Conservation (phyloP, 116 monocot species). For the Dioscorea cayenensis region DNA sequence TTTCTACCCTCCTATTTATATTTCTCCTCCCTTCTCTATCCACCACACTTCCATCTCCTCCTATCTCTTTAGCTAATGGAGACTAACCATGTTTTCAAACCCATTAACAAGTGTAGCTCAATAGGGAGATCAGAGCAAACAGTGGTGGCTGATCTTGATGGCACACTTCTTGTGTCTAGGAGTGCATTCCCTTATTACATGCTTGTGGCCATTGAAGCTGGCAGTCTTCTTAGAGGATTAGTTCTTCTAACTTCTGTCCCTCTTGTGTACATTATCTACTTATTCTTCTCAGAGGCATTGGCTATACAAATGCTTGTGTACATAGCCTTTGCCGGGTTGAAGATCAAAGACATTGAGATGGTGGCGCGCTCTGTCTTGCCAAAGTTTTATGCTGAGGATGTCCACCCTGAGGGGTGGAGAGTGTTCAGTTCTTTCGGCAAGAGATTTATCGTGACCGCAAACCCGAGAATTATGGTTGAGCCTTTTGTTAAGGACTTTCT, state of each 20-base stretch:
- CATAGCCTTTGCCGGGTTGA: constrained; percentile 54
- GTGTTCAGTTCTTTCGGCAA: constrained; percentile 58
- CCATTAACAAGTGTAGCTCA: constrained; percentile 54
- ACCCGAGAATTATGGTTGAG: constrained; percentile 74
- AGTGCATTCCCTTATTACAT: constrained; percentile 81
- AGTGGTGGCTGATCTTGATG: constrained; percentile 80
- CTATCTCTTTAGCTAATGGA: constrained; percentile 11
- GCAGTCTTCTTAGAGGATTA: constrained; percentile 50
- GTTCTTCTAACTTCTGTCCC: constrained; percentile 55
- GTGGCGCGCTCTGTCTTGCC: constrained; percentile 71
- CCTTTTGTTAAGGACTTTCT: constrained; percentile 53
- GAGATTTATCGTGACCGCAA: constrained; percentile 52
- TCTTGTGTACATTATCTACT: constrained; percentile 37
- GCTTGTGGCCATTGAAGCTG: constrained; percentile 73
- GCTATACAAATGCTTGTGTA: constrained; percentile 56
- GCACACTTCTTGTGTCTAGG: constrained; percentile 74
- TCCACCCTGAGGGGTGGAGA: constrained; percentile 75
- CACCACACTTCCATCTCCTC: not conserved
- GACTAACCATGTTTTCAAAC: constrained; percentile 21
- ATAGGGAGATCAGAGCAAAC: constrained; percentile 52
- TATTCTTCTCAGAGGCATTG: constrained; percentile 58
- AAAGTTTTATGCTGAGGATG: constrained; percentile 72
- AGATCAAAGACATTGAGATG: constrained; percentile 51
- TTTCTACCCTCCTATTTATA: constrained; percentile 16
- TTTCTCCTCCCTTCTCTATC: not conserved